Percentiles rank a stretch among this genome's conserved stretches.
These are phyloP conservation scores for Pilatotrama ljubarskyi DNA, from an alignment of 768 basidiomycete species.

Conservation along the genomic window DNA sequence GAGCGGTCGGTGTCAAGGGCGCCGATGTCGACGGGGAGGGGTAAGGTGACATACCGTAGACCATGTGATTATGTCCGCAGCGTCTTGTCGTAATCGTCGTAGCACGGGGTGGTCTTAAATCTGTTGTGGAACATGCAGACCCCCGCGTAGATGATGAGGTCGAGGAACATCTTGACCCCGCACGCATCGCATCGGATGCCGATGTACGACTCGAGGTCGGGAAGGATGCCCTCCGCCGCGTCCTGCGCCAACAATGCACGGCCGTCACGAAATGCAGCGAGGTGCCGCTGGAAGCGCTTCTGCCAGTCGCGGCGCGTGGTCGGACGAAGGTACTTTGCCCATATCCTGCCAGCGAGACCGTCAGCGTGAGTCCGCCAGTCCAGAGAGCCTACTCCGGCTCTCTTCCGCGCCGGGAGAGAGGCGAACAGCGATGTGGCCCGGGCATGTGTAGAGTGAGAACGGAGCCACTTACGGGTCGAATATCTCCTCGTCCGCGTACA, in stretches of 20 bases:
- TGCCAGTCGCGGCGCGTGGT: slow-evolving; percentile 41
- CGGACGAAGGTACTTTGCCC: slow-evolving; percentile 37
- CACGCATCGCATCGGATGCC: slow-evolving; percentile 46
- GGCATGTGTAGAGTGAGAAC: not conserved
- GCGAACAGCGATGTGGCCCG: not conserved
- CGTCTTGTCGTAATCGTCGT: slow-evolving; percentile 38
- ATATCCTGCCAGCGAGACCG: slow-evolving; percentile 35
- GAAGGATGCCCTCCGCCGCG: slow-evolving; percentile 31
- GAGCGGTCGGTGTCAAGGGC: not conserved
- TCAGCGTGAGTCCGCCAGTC: too few relatives aligned
- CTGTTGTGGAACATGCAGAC: slow-evolving; percentile 41
- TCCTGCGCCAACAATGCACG: slow-evolving; percentile 33
- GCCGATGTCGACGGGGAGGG: not conserved
- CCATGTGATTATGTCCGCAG: slow-evolving; percentile 52
- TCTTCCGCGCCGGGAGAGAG: not conserved
- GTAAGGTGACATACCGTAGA: slow-evolving; percentile 45
- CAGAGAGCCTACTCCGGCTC: too few relatives aligned
- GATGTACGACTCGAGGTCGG: slow-evolving; percentile 50
- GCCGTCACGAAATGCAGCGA: slow-evolving; percentile 37
- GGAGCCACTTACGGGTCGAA: slow-evolving; percentile 22
- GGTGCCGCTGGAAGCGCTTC: slow-evolving; percentile 39
- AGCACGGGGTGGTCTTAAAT: slow-evolving; percentile 32
- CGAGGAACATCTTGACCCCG: slow-evolving; percentile 50
- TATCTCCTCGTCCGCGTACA: slow-evolving; percentile 17
- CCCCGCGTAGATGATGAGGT: slow-evolving; percentile 55